A percentile compares a stretch with the other conserved stretches of the same genome.
Conservation (phyloP, 2,329 filamentous ascomycete genomes). For the Fusarium sublunatum region DNA sequence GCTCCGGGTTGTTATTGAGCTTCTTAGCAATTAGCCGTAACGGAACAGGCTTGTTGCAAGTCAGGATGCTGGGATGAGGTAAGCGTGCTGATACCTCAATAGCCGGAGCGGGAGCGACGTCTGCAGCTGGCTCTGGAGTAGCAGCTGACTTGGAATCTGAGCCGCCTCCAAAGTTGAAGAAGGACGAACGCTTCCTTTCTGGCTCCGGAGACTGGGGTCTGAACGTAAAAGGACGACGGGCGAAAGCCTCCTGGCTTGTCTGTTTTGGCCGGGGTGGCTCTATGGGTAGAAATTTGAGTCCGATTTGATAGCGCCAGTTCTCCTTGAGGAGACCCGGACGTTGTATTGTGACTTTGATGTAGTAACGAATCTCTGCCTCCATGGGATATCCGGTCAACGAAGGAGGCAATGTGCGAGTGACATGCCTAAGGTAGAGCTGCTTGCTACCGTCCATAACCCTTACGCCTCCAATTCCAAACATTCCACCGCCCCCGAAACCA, state of each 20-base stretch:
- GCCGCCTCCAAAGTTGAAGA: slow-evolving; percentile 63
- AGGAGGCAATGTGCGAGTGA: slow-evolving; percentile 88
- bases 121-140: slow-evolving; percentile 47
- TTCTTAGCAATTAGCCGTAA: slow-evolving; percentile 84
- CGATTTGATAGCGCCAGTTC: slow-evolving; percentile 77
- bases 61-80: slow-evolving; percentile 87
- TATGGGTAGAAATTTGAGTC: slow-evolving; percentile 91
- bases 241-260: slow-evolving; percentile 83
- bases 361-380: slow-evolving; percentile 92
- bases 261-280: slow-evolving; percentile 81
- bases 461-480: slow-evolving; percentile 64
- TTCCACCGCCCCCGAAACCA: slow-evolving; percentile 60
- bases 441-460: slow-evolving; percentile 72
- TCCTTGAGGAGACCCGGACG: slow-evolving; percentile 90
- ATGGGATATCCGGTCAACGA: slow-evolving; percentile 88
- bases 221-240: slow-evolving; percentile 75
- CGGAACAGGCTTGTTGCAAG: slow-evolving; percentile 87
- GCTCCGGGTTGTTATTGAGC: slow-evolving; percentile 73
- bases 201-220: slow-evolving; percentile 53
- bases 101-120: slow-evolving; percentile 62
- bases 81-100: slow-evolving; percentile 83
- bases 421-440: slow-evolving; percentile 74
- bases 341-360: slow-evolving; percentile 93
- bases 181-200: slow-evolving; percentile 65
- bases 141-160: slow-evolving; percentile 44